Conservation (phyloP, 1,284 basidiomycete genomes). For the Tilletia caries region DNA sequence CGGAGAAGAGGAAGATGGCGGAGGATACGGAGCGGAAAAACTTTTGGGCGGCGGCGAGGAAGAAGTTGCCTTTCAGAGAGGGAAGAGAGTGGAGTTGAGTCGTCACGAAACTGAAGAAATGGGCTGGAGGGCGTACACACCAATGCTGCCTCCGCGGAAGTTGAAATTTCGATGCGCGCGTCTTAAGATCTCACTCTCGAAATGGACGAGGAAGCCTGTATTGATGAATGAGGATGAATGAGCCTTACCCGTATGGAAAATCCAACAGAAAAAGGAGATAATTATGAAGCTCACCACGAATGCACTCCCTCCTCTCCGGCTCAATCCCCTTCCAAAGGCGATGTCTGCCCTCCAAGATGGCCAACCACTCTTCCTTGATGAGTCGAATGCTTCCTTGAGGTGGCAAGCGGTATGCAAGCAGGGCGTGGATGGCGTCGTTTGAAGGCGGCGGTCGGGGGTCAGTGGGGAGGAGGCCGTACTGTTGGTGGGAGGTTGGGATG, state of each 20-base stretch:
- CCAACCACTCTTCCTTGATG: conserved; percentile 83
- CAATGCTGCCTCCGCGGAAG: conserved; percentile 46
- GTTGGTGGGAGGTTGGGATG: conserved; percentile 61
- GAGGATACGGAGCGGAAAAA: conserved; percentile 61
- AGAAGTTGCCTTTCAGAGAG: conserved; percentile 32
- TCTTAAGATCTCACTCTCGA: conserved; percentile 79
- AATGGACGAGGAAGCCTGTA: conserved; percentile 63
- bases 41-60: conserved; percentile 44
- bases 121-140: not conserved
- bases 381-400: conserved; percentile 66
- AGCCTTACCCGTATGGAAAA: too few species aligned
- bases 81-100: not conserved
- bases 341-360: conserved; percentile 86
- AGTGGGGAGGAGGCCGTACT: conserved; percentile 56
- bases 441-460: conserved; percentile 24
- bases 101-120: not conserved
- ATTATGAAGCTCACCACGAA: conserved; percentile 74
- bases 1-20: conserved; percentile 91
- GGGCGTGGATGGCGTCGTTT: conserved; percentile 63
- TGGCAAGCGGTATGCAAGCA: conserved; percentile 78
- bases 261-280: too few species aligned
- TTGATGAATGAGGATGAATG: not conserved
- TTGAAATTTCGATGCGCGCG: conserved; percentile 61
- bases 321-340: conserved; percentile 82
- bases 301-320: conserved; percentile 83